Base-by-base conservation (phyloP, 768 basidiomycete genomes). In the Hypholoma sublateritium region DNA sequence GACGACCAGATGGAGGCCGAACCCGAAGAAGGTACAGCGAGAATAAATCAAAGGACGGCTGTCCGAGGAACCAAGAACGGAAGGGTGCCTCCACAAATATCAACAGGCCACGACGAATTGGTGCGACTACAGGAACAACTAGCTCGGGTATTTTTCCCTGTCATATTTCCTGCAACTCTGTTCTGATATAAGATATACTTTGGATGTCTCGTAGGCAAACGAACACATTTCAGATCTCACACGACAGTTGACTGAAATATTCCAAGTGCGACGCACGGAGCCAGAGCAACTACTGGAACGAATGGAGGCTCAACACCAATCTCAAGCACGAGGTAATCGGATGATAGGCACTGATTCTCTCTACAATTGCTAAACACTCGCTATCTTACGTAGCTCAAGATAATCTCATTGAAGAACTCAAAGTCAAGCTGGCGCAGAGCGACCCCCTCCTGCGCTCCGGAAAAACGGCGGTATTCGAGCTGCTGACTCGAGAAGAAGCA, bases 401-500 rank as follows among this genome's bases (percentile, higher is more conserved):
- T 32, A 65, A 71, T 11, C 69, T 85, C 2, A 77, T 85, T 46
- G 68, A 81, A 41, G 80, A 86, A 58, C 73, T 90, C 11, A 82
- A 78, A 3, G 70, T 75, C 16, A 79, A 84, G 62, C 69, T 88
- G 4, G 73, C 83, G 3, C 79, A 75, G 24, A 74, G 80, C 43
- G 81, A 87, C 58, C 83, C 84, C 5, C 72, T 87, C 35, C 73
- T 81, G 42, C 72, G 75, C 42, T 69, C 77, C 0, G 80, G 78
- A 5, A 81, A 80, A 58, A 74, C 72, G 13, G 76, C 80, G 2
- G 78, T 82, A 4, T 74, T 87, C 28, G 84, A 88, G 61, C 78
- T 93, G 46, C 70, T 93, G 12, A 89, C 89, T 8, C 82, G 88
- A 53, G 89, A 90, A 57, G 82, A 82, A 2, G 89, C 86, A 5